Conservation (phyloP, 2,329 filamentous ascomycete genomes). For the Ascocoryne sarcoides region DNA sequence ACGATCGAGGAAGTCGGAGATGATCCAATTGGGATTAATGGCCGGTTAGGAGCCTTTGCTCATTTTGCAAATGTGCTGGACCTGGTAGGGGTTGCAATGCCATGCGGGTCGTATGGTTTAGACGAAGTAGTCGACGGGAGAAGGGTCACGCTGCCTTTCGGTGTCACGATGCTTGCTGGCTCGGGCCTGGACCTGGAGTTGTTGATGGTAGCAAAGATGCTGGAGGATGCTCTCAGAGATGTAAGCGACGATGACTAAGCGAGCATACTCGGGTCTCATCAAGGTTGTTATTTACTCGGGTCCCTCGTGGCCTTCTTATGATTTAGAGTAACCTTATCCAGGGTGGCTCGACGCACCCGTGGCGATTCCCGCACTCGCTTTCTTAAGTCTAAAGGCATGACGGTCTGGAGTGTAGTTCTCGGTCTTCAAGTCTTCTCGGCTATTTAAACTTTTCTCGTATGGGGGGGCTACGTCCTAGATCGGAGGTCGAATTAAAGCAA, state of each 20-base stretch:
- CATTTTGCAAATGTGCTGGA: slow-evolving; percentile 48
- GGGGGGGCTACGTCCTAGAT: no score
- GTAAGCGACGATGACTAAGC: slow-evolving; percentile 11
- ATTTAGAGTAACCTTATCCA: no score
- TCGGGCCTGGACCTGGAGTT: slow-evolving; percentile 33
- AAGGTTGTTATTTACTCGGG: no score
- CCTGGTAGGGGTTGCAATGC: slow-evolving; percentile 34
- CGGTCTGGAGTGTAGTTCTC: no score
- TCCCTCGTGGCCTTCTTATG: no score
- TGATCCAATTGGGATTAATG: slow-evolving; percentile 42
- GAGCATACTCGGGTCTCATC: no score
- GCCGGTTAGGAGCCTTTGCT: slow-evolving; percentile 40
- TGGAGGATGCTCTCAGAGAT: slow-evolving; percentile 21
- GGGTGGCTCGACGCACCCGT: no score
- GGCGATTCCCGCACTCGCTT: no score
- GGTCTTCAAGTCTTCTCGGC: no score
- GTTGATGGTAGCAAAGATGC: slow-evolving; percentile 27
- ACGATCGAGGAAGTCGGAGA: slow-evolving; percentile 41
- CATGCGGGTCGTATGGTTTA: slow-evolving; percentile 19
- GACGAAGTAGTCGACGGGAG: slow-evolving; percentile 5
- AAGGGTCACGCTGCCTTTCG: slow-evolving; percentile 33
- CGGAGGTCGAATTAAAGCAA: no score
- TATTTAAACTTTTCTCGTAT: no score
- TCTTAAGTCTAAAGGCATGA: no score
- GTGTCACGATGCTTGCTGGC: slow-evolving; percentile 34